Percentiles rank a stretch among this genome's conserved stretches.
Conservation (phyloP, 495 filamentous ascomycete genomes). For the Podospora australis region DNA sequence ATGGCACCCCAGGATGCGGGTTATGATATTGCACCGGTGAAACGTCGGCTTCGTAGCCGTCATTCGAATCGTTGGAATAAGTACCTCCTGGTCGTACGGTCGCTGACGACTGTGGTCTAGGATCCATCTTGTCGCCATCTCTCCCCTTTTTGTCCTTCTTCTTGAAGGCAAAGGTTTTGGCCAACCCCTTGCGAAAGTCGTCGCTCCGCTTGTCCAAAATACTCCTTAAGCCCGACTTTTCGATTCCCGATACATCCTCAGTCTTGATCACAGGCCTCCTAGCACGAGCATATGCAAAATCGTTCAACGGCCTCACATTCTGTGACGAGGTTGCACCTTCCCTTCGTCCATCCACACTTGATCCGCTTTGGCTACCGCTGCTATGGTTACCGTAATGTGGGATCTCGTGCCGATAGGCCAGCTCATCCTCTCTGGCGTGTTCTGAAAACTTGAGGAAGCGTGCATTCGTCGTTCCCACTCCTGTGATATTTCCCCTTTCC, state of each 20-base stretch:
- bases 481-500: slow-evolving; percentile 22
- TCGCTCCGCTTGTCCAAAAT: slow-evolving; percentile 49
- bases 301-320: slow-evolving; percentile 28
- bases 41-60: slow-evolving; percentile 22
- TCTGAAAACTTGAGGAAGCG: slow-evolving; percentile 39
- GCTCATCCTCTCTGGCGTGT: slow-evolving; percentile 25
- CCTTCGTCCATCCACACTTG: slow-evolving; percentile 29
- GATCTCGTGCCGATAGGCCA: slow-evolving; percentile 22
- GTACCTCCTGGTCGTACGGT: slow-evolving; percentile 27
- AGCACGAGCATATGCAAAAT: slow-evolving; percentile 38
- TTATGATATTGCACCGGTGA: slow-evolving; percentile 11
- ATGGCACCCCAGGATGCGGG: slow-evolving; percentile 7
- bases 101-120: slow-evolving; percentile 30
- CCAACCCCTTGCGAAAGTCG: slow-evolving; percentile 42
- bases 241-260: slow-evolving; percentile 44
- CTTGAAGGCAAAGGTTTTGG: slow-evolving; percentile 41
- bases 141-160: slow-evolving; percentile 37
- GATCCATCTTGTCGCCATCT: slow-evolving; percentile 15
- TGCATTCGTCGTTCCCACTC: slow-evolving; percentile 34
- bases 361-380: slow-evolving; percentile 35
- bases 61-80: slow-evolving; percentile 15
- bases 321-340: slow-evolving; percentile 16
- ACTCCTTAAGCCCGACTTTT: slow-evolving; percentile 44
- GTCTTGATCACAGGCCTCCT: slow-evolving; percentile 38
- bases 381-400: slow-evolving; percentile 24